These are phyloP conservation scores for Paramecium sexaurelia DNA, from an alignment of 73 alveolate genomes.

Conservation along the genomic window DNA sequence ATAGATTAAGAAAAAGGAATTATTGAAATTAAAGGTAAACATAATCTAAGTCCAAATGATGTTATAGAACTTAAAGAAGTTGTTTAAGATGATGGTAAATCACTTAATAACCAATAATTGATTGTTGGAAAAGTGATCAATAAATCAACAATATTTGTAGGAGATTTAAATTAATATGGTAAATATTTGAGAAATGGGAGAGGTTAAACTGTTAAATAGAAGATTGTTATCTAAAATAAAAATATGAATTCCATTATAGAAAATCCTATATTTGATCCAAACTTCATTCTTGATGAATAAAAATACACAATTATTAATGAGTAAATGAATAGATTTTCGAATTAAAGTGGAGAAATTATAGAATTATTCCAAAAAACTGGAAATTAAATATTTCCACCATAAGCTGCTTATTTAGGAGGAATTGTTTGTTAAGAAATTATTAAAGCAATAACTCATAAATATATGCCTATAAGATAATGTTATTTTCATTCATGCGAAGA, in stretches of 20 bases:
- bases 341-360: not conserved
- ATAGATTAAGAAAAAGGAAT: slow-evolving; percentile 61
- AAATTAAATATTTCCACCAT: slow-evolving; percentile 75
- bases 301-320: not conserved
- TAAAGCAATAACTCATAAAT: slow-evolving; percentile 93
- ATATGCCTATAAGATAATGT: slow-evolving; percentile 88
- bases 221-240: not conserved
- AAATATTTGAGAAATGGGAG: slow-evolving; percentile 57
- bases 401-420: slow-evolving; percentile 96
- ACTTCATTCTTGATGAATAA: slow-evolving; percentile 28
- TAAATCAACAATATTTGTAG: not conserved
- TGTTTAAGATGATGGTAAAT: not conserved
- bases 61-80: not conserved
- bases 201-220: slow-evolving; percentile 44
- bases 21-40: not conserved
- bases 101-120: not conserved
- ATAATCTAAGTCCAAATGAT: not conserved
- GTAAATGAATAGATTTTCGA: not conserved
- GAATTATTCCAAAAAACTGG: slow-evolving; percentile 49
- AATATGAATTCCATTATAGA: not conserved
- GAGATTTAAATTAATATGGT: not conserved
- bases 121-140: not conserved
- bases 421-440: slow-evolving; percentile 90
- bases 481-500: slow-evolving; percentile 72
- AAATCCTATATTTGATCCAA: slow-evolving; percentile 53